These are phyloP conservation scores for Sanghuangporus weigelae DNA, from an alignment of 1,284 basidiomycete species.

Conservation along the genomic window DNA sequence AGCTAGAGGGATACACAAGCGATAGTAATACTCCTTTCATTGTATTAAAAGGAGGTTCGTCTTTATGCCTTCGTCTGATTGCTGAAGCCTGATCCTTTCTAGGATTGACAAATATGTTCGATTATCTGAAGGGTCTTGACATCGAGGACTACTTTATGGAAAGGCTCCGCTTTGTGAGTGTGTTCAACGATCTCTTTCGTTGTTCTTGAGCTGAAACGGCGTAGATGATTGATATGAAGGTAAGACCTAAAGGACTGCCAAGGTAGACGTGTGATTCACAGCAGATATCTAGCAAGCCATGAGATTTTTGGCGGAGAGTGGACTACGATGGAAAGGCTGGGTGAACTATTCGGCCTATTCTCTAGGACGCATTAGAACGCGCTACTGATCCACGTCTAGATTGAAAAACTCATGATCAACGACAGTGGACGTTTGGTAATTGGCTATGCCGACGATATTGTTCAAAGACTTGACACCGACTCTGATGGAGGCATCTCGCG, in stretches of 20 bases:
- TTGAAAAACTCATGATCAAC: slow-evolving; percentile 9
- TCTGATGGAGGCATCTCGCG: not conserved
- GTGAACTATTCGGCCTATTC: not conserved
- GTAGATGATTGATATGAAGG: slow-evolving; percentile 12
- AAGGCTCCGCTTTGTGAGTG: slow-evolving; percentile 2
- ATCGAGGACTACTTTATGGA: not conserved
- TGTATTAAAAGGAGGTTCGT: slow-evolving; percentile 8
- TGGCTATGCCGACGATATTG: slow-evolving; percentile 3
- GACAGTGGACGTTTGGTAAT: slow-evolving; percentile 2
- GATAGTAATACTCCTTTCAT: not conserved
- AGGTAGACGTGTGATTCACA: no score
- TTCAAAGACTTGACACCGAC: not conserved
- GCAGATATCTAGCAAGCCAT: not conserved
- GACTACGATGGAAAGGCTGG: slow-evolving; percentile 6
- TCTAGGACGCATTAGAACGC: not conserved
- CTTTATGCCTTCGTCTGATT: not conserved
- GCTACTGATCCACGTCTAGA: not conserved
- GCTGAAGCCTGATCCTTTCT: not conserved
- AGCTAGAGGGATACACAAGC: slow-evolving; percentile 8
- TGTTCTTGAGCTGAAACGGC: not conserved
- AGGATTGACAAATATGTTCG: slow-evolving; percentile 7
- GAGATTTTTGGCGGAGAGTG: not conserved
- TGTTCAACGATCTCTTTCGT: no score
- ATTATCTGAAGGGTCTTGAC: not conserved
- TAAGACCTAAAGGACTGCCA: not conserved